Evolutionary conservation across 202 grass and related monocot genomes (phyloP), one percentile per base, ranked within the genome.

Genomic region (Elaeis oleifera): DNA sequence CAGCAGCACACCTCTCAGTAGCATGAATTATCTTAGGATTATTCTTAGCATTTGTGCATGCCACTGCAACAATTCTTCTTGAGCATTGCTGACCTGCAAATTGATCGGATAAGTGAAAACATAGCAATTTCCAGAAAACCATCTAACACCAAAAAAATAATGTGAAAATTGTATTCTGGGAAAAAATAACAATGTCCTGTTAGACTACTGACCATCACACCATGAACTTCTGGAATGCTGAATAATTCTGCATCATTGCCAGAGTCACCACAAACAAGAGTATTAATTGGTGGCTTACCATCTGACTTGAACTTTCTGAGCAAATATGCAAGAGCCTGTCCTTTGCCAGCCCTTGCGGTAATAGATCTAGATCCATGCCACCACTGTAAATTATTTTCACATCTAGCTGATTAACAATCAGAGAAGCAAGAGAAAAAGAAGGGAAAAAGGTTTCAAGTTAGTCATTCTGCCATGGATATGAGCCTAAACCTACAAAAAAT

Each of bases 331-430:
- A 97, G 92, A 56, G 92, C 92, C 28, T 91, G 84, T 28, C 92
- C 87, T 77, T 97, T 91, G 62, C 84, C 92, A 76, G 92, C 92
- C 18, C 88, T 71, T 84, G 79, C 67, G 92, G 71, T 69, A 97
- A 81, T 73, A 97, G 49, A 54, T 97, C 92, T 51, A 97, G 81
- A 65, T 85, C 84, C 59, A 81, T 89, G 26, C 92, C 84, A 59
- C 92, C 81, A 49, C 92, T 97, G 62, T 97, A 89, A 73, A 97
- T 86, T 70, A 97, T 89, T 89, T 97, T 97, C 15, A 78, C 88
- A 83, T 97, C 82, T 74, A 97, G 62, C 92, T 92, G 84, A 76
- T 68, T 19, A 44, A 23, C 8, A 26, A 17, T 17, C 2, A 6
- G 19, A 9, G n/a, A 49, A 49, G 6, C 6, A 49, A 63, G 5